Evolutionary conservation across 345 rosid genomes (phyloP).

Genomic region (Erucastrum elatum): DNA sequence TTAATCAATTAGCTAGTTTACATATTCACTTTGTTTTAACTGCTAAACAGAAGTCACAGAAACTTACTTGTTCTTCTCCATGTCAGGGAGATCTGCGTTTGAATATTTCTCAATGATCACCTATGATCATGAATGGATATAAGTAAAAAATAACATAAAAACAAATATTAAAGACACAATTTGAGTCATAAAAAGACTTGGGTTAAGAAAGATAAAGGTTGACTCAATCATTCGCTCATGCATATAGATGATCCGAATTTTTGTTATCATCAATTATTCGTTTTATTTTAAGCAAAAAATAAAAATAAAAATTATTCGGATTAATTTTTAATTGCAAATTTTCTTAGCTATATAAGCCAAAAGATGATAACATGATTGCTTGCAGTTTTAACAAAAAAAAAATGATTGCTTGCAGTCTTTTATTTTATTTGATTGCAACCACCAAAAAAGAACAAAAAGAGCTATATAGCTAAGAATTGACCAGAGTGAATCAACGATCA

Average conservation of each 20-base stretch:
- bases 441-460: background rate
- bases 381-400: too few relatives aligned
- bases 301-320: background rate
- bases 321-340: background rate
- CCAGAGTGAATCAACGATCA: slow-evolving; percentile 6
- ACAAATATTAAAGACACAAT: background rate
- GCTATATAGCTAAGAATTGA: background rate
- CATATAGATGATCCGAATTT: background rate
- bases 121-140: slow-evolving; percentile 34
- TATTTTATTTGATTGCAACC: background rate
- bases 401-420: background rate
- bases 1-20: background rate
- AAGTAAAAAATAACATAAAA: background rate
- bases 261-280: background rate
- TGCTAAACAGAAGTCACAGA: background rate
- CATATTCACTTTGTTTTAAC: background rate
- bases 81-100: slow-evolving; percentile 66
- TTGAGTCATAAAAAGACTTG: background rate
- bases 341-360: background rate
- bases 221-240: background rate
- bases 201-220: background rate
- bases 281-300: background rate
- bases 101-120: slow-evolving; percentile 69
- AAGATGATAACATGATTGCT: background rate
- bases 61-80: slow-evolving; percentile 75